phyloP scores from a whole-genome alignment of 495 filamentous ascomycete species.

The Penicillium pancosmium region DNA sequence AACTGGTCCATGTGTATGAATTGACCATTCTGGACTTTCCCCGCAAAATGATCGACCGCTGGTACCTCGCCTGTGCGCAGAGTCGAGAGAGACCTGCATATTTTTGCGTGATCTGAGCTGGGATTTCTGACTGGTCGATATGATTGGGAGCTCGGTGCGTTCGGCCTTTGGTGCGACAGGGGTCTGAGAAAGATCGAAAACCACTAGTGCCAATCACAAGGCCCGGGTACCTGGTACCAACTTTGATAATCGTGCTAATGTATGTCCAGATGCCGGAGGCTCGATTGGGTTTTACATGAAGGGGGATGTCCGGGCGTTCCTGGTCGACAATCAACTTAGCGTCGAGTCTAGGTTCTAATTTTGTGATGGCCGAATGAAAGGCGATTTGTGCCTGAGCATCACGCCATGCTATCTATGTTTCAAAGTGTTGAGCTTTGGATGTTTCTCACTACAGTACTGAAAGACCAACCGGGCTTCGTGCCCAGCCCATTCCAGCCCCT shows the following conservation, averaged over 20 bases:
- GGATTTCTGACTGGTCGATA: slow-evolving; percentile 4
- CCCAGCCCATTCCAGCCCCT: not conserved
- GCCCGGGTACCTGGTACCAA: slow-evolving; percentile 19
- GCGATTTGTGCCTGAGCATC: slow-evolving; percentile 5
- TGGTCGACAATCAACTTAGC: not conserved
- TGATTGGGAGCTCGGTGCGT: not conserved
- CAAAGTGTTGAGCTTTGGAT: not conserved
- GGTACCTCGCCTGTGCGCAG: slow-evolving; percentile 8
- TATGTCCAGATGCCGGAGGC: slow-evolving; percentile 5
- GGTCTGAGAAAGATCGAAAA: slow-evolving; percentile 21
- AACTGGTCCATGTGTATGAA: slow-evolving; percentile 11
- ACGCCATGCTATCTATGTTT: not conserved
- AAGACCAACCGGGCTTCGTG: not conserved
- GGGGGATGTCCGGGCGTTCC: slow-evolving; percentile 8
- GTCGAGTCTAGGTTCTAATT: slow-evolving; percentile 4
- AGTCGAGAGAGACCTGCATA: slow-evolving; percentile 20
- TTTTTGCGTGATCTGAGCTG: slow-evolving; percentile 5
- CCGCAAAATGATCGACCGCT: slow-evolving; percentile 22
- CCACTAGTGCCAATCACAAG: slow-evolving; percentile 19
- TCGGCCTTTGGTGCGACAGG: slow-evolving; percentile 8
- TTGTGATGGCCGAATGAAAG: slow-evolving; percentile 12
- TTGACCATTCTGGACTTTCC: slow-evolving; percentile 14
- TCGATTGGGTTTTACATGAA: slow-evolving; percentile 16
- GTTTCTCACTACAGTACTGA: no score
- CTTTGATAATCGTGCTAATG: slow-evolving; percentile 19